Evolutionary conservation across 2,329 filamentous ascomycete species (phyloP).

Genomic region (Penicillium sp.): DNA sequence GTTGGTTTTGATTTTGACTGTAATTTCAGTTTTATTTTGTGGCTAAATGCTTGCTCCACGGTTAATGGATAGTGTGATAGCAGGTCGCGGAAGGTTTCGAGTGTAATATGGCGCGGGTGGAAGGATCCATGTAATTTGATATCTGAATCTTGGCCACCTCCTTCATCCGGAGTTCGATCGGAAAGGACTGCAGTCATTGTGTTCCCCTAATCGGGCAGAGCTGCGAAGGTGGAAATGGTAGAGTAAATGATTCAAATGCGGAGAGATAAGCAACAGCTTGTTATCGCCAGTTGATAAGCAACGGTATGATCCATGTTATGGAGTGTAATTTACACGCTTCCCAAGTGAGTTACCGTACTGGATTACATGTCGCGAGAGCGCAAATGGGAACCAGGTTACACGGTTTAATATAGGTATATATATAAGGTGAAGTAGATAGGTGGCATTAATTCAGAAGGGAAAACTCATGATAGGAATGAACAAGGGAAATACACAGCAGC

Average conservation of each 20-base stretch:
- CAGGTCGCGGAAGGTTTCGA: constrained; percentile 27
- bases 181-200: background rate
- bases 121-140: constrained; percentile 15
- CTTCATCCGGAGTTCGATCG: background rate
- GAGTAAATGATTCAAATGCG: no score
- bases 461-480: no score
- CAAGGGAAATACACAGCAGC: no score
- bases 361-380: no score
- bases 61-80: constrained; percentile 30
- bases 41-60: constrained; percentile 24
- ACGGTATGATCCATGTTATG: background rate
- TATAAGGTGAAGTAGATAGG: no score
- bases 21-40: constrained; percentile 22
- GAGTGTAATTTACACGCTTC: background rate
- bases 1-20: constrained; percentile 13
- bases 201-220: background rate
- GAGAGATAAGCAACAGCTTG: background rate
- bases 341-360: no score
- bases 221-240: background rate
- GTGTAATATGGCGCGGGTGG: constrained; percentile 27
- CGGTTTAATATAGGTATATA: no score
- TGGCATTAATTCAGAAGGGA: no score
- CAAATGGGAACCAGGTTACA: no score
- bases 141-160: background rate
- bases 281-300: background rate